Evolutionary conservation across 371 early-diverging fungal genomes (phyloP), one percentile per base, ranked within the genome.

Genomic region (Syncephalis fuscata): DNA sequence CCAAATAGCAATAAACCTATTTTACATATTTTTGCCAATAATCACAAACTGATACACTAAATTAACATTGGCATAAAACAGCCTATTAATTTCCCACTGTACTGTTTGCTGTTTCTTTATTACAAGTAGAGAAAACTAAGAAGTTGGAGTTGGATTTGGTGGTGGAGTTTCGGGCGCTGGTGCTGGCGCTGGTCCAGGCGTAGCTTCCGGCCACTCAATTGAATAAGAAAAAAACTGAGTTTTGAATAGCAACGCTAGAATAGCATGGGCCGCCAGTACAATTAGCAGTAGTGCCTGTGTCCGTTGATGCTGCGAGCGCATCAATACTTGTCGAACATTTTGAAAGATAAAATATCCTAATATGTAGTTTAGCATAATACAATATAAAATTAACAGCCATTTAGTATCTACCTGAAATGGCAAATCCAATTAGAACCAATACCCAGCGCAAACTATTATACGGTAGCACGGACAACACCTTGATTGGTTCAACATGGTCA

Each of bases 221-320:
- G 10, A 50, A 37, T 70, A 70, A 32, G 66, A 68, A 58, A 73
- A 93, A 62, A 93, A 93, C 49, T 71, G 63, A 55, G 83, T 63
- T 62, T 90, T 88, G 56, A 93, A 78, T 10, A 85, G 50, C 42
- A 90, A 46, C 8, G 84, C 78, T 46, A 93, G 68, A 7, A 70
- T 63, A 3, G 70, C 78, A 53, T 90, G 86, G 38, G 76, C 67
- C 1, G 52, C 66, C 3, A 87, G 53, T 42, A 87, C 74, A 42
- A 73, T 63, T 37, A 73, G 53, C 40, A 88, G 52, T 17, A 88
- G 69, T 15, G 82, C 66, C 41, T 74, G 71, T 20, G 81, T 72
- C 1, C 70, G 72, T 52, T 75, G 72, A 4, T 77, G 70, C 38
- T 76, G 71, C 8, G 78, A 60, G 36, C 76, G 64, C 0, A 71